phyloP scores from a whole-genome alignment of 495 filamentous ascomycete genomes.

The Amphirosellinia nigrospora region DNA sequence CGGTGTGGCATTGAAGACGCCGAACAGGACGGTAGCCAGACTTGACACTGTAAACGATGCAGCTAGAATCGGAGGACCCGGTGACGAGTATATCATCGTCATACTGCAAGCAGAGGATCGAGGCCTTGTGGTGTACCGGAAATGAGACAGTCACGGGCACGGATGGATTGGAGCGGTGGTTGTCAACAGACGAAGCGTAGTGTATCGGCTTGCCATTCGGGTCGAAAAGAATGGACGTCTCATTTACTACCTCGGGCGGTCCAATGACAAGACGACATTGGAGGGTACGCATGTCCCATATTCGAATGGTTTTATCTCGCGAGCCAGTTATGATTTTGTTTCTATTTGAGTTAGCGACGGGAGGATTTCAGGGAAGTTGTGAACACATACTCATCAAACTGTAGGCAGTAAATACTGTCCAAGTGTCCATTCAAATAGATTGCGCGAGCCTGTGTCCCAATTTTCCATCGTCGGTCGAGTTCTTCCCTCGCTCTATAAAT shows the following conservation, averaged over 20 bases:
- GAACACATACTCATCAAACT: slow-evolving; percentile 87
- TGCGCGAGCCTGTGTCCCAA: slow-evolving; percentile 70
- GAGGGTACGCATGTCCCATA: slow-evolving; percentile 91
- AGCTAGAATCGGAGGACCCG: slow-evolving; percentile 88
- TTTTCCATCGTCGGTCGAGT: slow-evolving; percentile 79
- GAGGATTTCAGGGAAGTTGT: neutral
- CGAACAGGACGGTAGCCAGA: slow-evolving; percentile 76
- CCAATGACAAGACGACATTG: slow-evolving; percentile 82
- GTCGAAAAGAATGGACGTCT: slow-evolving; percentile 51
- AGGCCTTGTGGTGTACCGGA: slow-evolving; percentile 75
- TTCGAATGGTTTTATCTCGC: slow-evolving; percentile 89
- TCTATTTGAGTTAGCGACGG: slow-evolving; percentile 52
- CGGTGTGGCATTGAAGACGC: slow-evolving; percentile 76
- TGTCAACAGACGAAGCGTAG: slow-evolving; percentile 54
- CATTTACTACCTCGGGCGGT: slow-evolving; percentile 55
- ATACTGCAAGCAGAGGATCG: slow-evolving; percentile 93
- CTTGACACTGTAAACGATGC: slow-evolving; percentile 88
- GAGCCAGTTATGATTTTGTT: slow-evolving; percentile 96
- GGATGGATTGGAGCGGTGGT: slow-evolving; percentile 48
- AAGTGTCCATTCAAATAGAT: slow-evolving; percentile 91
- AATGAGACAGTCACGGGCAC: slow-evolving; percentile 55
- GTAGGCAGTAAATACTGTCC: slow-evolving; percentile 95
- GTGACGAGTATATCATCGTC: slow-evolving; percentile 92
- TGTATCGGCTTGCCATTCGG: slow-evolving; percentile 50
- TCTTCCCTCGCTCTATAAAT: slow-evolving; percentile 78